Evolutionary conservation across 768 basidiomycete species (phyloP).

Genomic region (Termitomyces sp.): DNA sequence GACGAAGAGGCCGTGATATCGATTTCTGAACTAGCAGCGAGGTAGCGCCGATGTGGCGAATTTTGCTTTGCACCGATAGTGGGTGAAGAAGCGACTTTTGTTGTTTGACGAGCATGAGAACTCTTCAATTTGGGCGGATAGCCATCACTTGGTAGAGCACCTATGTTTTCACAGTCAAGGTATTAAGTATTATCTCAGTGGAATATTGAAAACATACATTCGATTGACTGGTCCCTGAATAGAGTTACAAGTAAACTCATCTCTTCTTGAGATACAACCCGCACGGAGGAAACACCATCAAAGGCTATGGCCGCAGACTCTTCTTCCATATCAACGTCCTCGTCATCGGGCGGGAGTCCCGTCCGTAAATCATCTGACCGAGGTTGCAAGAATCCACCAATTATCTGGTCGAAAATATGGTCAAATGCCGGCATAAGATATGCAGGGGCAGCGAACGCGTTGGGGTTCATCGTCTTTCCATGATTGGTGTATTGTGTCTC

Average conservation of each 20-base stretch:
- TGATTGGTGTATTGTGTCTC: background rate
- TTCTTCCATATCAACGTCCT: conserved; percentile 46
- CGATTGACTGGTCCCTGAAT: conserved; percentile 51
- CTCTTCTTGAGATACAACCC: conserved; percentile 49
- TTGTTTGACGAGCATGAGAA: conserved; percentile 1
- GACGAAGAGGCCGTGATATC: conserved; percentile 18
- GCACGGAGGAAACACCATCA: conserved; percentile 20
- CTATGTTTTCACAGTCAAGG: conserved; percentile 5
- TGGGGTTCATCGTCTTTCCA: conserved; percentile 9
- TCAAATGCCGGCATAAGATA: conserved; percentile 77
- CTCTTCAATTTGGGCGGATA: conserved; percentile 8
- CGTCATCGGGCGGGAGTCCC: conserved; percentile 26
- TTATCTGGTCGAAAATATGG: conserved; percentile 60
- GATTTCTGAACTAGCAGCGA: background rate
- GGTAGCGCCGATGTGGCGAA: background rate
- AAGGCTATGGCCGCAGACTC: conserved; percentile 15
- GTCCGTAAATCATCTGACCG: conserved; percentile 17
- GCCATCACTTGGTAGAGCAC: conserved; percentile 2
- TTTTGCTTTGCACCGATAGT: conserved; percentile 9
- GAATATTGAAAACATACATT: conserved; percentile 30
- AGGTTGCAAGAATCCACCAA: conserved; percentile 33
- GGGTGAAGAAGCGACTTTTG: conserved; percentile 6
- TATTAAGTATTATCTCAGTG: background rate
- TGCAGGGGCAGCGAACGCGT: conserved; percentile 60
- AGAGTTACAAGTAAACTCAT: conserved; percentile 58